phyloP scores from a whole-genome alignment of 2,329 filamentous ascomycete genomes.

The Pseudogymnoascus sp. region DNA sequence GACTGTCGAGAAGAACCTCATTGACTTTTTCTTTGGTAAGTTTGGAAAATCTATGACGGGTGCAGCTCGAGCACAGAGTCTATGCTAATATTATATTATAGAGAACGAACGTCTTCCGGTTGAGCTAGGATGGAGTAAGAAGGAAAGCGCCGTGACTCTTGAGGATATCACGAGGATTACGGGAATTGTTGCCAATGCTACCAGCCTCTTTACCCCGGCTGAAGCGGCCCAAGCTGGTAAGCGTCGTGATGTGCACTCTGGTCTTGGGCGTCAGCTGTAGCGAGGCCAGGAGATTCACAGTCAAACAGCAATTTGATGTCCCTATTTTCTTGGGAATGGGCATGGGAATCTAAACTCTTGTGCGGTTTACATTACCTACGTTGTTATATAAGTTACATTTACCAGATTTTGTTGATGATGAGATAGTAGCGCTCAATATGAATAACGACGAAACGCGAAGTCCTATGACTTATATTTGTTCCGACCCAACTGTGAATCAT shows the following conservation, averaged over 20 bases:
- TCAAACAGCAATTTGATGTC: background rate
- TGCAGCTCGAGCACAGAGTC: too few species aligned
- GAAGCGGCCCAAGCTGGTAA: background rate
- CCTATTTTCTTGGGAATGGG: background rate
- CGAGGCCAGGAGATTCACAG: background rate
- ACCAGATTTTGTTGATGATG: background rate
- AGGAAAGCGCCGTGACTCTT: slow-evolving; percentile 10
- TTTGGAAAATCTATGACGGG: background rate
- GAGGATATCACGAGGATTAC: slow-evolving; percentile 11
- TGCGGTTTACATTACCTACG: background rate
- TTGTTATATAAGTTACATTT: background rate
- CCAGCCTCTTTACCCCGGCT: slow-evolving; percentile 12
- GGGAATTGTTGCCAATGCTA: slow-evolving; percentile 10
- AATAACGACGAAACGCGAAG: background rate
- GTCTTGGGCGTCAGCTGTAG: background rate
- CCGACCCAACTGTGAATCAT: too few species aligned
- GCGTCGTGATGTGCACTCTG: background rate
- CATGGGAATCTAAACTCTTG: background rate
- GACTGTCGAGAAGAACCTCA: slow-evolving; percentile 32
- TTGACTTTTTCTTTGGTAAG: slow-evolving; percentile 41
- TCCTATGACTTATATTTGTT: too few species aligned
- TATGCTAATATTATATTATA: slow-evolving; percentile 15
- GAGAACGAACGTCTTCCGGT: slow-evolving; percentile 36
- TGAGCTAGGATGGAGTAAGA: slow-evolving; percentile 33
- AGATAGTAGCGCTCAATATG: background rate